Evolutionary conservation across 805 yeast genomes (phyloP), one percentile per base, ranked within the genome.

Genomic region (Lachancea sp.): DNA sequence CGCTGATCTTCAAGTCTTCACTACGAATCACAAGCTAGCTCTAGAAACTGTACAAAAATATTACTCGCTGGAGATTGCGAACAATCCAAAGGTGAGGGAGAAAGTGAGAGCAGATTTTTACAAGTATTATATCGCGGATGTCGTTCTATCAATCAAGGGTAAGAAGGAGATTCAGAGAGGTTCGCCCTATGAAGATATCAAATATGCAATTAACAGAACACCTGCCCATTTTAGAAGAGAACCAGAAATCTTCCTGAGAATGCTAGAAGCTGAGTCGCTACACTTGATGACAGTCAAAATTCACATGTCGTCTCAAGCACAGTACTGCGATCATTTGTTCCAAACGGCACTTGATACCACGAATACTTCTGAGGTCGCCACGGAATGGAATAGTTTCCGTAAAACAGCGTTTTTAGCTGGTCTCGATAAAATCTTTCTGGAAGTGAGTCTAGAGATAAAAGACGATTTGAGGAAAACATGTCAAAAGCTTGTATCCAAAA

Each of bases 251-350:
- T 86, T 83, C 51, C 68, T 92, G 54, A 75, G 94, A 54, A 92
- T 92, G 95, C 64, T 89, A 36, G 89, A 83, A 55, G 98, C 97
- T 2, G 98, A 92, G 59, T 62, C 78, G 5, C 71, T 77, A 48
- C 94, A 95, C 23, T 72, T 84, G 42, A 72, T 85, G 34, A 75
- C 71, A 36, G 72, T 88, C 17, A 74, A 81, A 31, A 73, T 89
- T 26, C 70, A 70, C 29, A 62, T 70, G 51, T 58, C 68, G 8
- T 62, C 68, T 16, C 60, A 56, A 45, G 59, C 56, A 4, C 62
- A 60, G 24, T 64, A 68, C 29, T 51, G 63, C 23, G 76, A 73
- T 31, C 78, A 75, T 47, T 56, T 70, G 40, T 66, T 73, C 43
- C 70, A 70, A 48, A 61, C 69, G 26, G 75, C 78, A 45, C 65